Evolutionary conservation across 805 yeast species (phyloP).

Genomic region (Hanseniaspora nectarophila): DNA sequence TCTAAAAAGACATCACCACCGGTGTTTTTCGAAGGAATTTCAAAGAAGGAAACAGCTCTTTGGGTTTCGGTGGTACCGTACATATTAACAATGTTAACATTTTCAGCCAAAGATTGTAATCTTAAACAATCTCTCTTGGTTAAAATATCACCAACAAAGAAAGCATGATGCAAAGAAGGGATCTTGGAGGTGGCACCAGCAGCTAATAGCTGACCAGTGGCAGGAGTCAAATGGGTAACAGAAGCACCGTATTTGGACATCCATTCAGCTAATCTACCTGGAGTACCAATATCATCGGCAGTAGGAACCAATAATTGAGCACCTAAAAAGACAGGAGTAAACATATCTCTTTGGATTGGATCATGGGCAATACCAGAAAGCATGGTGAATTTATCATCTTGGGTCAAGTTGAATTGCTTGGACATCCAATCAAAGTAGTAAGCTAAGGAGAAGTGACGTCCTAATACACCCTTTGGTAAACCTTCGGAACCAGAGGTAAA

Average conservation of each 20-base stretch:
- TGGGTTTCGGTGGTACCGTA: conserved; percentile 99
- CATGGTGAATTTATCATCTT: conserved; percentile 87
- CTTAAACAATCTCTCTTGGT: conserved; percentile 95
- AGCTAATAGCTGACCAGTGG: conserved; percentile 94
- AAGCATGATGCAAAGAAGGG: conserved; percentile 83
- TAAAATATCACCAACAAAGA: conserved; percentile 93
- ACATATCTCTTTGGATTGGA: conserved; percentile 98
- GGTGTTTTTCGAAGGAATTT: conserved; percentile 58
- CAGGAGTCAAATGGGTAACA: conserved; percentile 96
- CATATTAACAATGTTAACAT: conserved; percentile 88
- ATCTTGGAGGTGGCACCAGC: conserved; percentile 89
- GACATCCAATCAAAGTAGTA: conserved; percentile 99
- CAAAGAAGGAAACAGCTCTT: conserved; percentile 90
- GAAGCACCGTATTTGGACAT: conserved; percentile 83
- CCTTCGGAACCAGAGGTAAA: conserved; percentile 98
- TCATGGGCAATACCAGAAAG: conserved; percentile 97
- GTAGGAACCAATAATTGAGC: conserved; percentile 90
- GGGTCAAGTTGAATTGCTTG: conserved; percentile 61
- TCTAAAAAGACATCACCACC: conserved; percentile 60
- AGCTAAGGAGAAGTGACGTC: conserved; percentile 92
- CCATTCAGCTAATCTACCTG: conserved; percentile 96
- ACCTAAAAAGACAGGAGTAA: conserved; percentile 92
- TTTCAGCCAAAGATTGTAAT: conserved; percentile 81
- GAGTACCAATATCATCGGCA: conserved; percentile 95
- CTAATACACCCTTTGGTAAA: conserved; percentile 94